These are phyloP conservation scores for Nakazawaea ambrosiae DNA, from an alignment of 805 yeast genomes.

Conservation along the genomic window DNA sequence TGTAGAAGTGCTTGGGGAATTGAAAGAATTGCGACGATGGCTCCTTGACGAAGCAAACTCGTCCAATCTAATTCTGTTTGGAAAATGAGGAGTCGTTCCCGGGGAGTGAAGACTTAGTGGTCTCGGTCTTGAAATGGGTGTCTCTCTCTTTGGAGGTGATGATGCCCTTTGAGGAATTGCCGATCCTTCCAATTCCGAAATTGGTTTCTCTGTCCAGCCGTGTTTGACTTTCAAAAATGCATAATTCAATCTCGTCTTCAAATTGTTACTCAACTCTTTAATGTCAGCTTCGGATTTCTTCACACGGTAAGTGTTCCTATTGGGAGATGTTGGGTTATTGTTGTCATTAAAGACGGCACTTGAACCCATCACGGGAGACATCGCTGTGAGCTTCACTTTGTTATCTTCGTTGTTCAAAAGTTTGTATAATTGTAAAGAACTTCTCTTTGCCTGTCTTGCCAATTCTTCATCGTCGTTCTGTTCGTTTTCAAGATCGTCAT, in stretches of 20 bases:
- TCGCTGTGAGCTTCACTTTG: slow-evolving; percentile 3
- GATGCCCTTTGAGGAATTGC: slow-evolving; percentile 1
- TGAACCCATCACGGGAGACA: slow-evolving; percentile 16
- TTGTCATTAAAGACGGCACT: slow-evolving; percentile 22
- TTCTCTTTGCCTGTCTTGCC: slow-evolving; percentile 19
- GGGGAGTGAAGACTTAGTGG: slow-evolving; percentile 6
- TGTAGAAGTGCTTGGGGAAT: neutral
- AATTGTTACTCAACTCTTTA: slow-evolving; percentile 27
- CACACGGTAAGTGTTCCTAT: slow-evolving; percentile 19
- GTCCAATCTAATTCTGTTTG: slow-evolving; percentile 8
- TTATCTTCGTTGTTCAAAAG: slow-evolving; percentile 16
- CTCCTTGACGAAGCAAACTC: slow-evolving; percentile 8
- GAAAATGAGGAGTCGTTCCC: neutral
- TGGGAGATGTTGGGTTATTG: slow-evolving; percentile 16
- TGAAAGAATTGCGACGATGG: slow-evolving; percentile 1
- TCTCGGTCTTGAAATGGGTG: slow-evolving; percentile 6
- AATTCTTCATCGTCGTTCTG: slow-evolving; percentile 5
- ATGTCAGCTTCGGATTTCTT: slow-evolving; percentile 26
- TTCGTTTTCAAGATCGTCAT: neutral
- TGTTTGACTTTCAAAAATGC: slow-evolving; percentile 29
- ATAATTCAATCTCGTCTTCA: slow-evolving; percentile 27
- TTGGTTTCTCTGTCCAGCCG: slow-evolving; percentile 15
- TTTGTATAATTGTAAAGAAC: slow-evolving; percentile 25
- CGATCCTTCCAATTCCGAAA: slow-evolving; percentile 8
- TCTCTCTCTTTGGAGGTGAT: neutral